Conservation (phyloP, 2,329 filamentous ascomycete genomes). For the Mycogone perniciosa region DNA sequence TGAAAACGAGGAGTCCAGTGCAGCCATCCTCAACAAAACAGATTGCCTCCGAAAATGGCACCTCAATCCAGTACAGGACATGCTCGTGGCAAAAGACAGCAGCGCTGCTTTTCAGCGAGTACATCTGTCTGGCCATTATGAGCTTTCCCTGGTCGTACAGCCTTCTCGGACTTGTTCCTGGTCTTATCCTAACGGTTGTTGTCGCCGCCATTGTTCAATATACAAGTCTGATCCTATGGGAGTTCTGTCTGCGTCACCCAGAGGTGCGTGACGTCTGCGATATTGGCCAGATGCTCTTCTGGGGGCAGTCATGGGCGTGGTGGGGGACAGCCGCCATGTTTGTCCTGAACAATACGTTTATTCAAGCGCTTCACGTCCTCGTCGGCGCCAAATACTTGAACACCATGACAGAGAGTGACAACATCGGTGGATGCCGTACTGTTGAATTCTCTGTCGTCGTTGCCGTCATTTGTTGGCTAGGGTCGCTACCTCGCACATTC, state of each 20-base stretch:
- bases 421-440: constrained; percentile 61
- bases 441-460: constrained; percentile 73
- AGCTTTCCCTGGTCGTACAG: constrained; percentile 93
- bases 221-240: constrained; percentile 59
- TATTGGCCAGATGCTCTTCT: constrained; percentile 92
- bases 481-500: constrained; percentile 82
- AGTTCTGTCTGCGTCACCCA: constrained; percentile 85
- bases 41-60: constrained; percentile 67
- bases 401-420: constrained; percentile 68
- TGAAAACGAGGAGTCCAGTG: constrained; percentile 40
- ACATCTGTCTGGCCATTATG: constrained; percentile 90
- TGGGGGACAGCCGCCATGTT: constrained; percentile 76
- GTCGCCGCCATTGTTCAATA: constrained; percentile 76
- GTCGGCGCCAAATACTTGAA: constrained; percentile 84
- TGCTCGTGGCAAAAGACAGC: constrained; percentile 96
- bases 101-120: constrained; percentile 85
- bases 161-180: constrained; percentile 77
- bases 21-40: constrained; percentile 55
- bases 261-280: constrained; percentile 91
- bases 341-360: constrained; percentile 88
- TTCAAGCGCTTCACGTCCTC: constrained; percentile 75
- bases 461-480: constrained; percentile 67
- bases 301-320: constrained; percentile 69
- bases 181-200: constrained; percentile 71
- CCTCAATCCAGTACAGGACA: constrained; percentile 83